phyloP scores from a whole-genome alignment of 1,284 basidiomycete species.

The Microbotryum scabiosae region DNA sequence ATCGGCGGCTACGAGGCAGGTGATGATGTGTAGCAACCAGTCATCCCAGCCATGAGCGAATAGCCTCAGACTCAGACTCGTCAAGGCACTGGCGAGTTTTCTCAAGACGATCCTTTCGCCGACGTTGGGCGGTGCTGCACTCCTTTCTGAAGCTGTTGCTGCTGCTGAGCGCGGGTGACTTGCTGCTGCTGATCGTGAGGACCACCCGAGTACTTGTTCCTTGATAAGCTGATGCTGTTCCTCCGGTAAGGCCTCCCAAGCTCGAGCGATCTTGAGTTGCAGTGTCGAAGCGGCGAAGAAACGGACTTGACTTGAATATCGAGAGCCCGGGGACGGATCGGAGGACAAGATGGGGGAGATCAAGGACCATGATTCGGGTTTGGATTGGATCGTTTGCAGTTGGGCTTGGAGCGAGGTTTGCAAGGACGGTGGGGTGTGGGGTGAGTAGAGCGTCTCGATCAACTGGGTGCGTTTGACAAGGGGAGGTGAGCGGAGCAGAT shows the following conservation, averaged over 20 bases:
- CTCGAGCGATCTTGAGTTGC: constrained; percentile 29
- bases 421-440: constrained; percentile 6
- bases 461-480: not conserved
- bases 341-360: constrained; percentile 7
- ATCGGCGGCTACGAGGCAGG: constrained; percentile 24
- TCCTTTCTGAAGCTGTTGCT: not conserved
- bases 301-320: constrained; percentile 10
- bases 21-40: constrained; percentile 34
- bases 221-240: constrained; percentile 18
- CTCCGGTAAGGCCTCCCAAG: constrained; percentile 25
- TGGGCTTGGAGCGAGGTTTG: constrained; percentile 12
- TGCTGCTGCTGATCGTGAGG: constrained; percentile 19
- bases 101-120: constrained; percentile 32
- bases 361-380: constrained; percentile 8
- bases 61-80: constrained; percentile 9
- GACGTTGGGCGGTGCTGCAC: not conserved
- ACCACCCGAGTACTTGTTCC: constrained; percentile 31
- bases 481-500: not conserved
- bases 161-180: not conserved
- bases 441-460: constrained; percentile 18
- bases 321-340: not conserved
- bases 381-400: constrained; percentile 14
- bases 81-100: constrained; percentile 32
- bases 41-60: constrained; percentile 26
- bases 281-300: constrained; percentile 36